Evolutionary conservation across 768 basidiomycete species (phyloP), one percentile per base, ranked within the genome.

Genomic region (Epithele typhae): DNA sequence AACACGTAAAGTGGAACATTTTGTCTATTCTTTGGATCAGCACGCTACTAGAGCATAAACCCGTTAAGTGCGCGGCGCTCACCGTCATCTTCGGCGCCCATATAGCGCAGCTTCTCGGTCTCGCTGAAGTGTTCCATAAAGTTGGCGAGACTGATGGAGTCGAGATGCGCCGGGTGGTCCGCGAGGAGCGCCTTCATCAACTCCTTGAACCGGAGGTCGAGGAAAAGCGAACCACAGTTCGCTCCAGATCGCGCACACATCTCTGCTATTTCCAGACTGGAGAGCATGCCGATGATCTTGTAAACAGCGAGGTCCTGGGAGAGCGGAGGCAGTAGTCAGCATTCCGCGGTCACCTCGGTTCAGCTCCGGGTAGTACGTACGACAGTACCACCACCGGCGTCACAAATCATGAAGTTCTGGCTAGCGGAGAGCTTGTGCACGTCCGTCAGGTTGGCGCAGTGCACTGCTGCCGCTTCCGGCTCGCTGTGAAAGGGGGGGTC

Each of bases 101-200:
- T 69, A 60, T 88, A 94, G 24, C 75, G 76, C 38, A 92, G 68
- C 64, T 93, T 93, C 61, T 93, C 90, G 10, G 87, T 87, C 66
- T 93, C 89, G 52, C 86, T 85, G 58, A 92, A 94, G 6, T 86
- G 80, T 56, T 90, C 84, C 85, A 86, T 89, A 63, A 92, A 92
- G 68, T 87, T 88, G 4, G 88, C 88, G 57, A 91, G 53, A 42
- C 87, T 88, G 15, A 87, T 82, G 4, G 80, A 69, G 59, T 93
- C 89, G 9, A 92, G 76, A 63, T 94, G 91, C 2, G 77, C 83
- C 5, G 92, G 89, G 54, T 94, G 92, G 61, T 88, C 84, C n/a
- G 73, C 74, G 43, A 93, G 70, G 46, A 92, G 77, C 19, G 74
- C 85, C 64, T 77, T 77, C 43, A 94, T 82, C 15, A 94, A 77